A percentile compares a stretch with the other conserved stretches of the same genome.
Conservation (phyloP, 1,284 basidiomycete genomes). For the Apiotrichum mycotoxinovorans region DNA sequence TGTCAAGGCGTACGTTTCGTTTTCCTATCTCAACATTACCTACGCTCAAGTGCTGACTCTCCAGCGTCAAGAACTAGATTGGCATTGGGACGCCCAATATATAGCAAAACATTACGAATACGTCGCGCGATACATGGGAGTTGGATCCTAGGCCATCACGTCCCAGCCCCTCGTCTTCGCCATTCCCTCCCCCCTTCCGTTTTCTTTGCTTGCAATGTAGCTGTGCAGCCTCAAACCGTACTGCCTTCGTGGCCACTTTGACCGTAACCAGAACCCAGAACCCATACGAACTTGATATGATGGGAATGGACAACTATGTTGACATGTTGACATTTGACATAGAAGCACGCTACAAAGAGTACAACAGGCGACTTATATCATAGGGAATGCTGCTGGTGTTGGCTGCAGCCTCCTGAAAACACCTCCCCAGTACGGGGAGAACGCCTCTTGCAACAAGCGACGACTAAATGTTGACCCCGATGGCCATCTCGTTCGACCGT, state of each 20-base stretch:
- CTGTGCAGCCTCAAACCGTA: not conserved
- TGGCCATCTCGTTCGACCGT: no score
- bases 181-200: not conserved
- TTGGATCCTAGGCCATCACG: no score
- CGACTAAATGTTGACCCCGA: no score
- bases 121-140: not conserved
- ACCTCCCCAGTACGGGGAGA: no score
- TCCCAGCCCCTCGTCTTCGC: no score
- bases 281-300: no score
- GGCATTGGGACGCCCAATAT: not conserved
- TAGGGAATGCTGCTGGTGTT: not conserved
- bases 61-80: slow-evolving; percentile 15
- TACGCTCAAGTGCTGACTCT: not conserved
- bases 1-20: slow-evolving; percentile 62
- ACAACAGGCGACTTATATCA: not conserved
- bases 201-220: not conserved
- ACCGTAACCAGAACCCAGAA: not conserved
- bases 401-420: no score
- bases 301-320: not conserved
- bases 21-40: not conserved
- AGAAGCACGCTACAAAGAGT: not conserved
- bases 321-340: not conserved
- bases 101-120: not conserved
- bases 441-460: no score
- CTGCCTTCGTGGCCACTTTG: not conserved